Evolutionary conservation across 2,329 filamentous ascomycete genomes (phyloP), one percentile per base, ranked within the genome.

Genomic region (Clarireedia paspali): DNA sequence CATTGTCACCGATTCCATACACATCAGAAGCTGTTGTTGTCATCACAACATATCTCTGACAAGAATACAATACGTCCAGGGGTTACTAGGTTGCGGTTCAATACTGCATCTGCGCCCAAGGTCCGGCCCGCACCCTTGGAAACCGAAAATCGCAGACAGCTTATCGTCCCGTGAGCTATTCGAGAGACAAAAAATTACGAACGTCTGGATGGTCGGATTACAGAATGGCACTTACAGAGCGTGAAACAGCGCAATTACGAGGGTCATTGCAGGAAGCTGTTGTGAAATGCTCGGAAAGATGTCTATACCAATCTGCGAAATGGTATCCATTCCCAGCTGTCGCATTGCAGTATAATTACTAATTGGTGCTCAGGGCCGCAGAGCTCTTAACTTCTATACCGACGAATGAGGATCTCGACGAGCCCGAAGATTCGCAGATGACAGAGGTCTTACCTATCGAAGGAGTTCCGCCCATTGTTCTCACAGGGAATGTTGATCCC

Each of bases 271-370:
- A 95, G 70, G 87, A 91, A 66, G 90, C 92, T 30, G 86, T 94
- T 3, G 79, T 94, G 24, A 91, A 91, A 69, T 97, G 91, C 74
- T 95, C 91, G 1, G 94, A 99, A 70, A 80, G 94, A 70, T 96
- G 94, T 71, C 80, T 99, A 12, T 97, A 96, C 68, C 91, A 96
- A 67, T 94, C 92, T 6, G 87, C 94, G 27, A 97, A 97, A 83
- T 99, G 94, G 94, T 96, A 70, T 17, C 39, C 40, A 42, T 12
- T 3, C 23, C 50, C 15, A 53, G 50, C 34, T 27, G 40, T 50
- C 17, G 30, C 55, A 17, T 44, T 20, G n/a, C 42, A 38, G 5
- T 7, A 42, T 39, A 40, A 26, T 42, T 24, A 24, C 20, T 60
- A 24, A 62, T 65, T 36, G 60, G 40, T 24, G 23, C 46, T 2